Percentiles rank a stretch among this genome's conserved stretches.
Evolutionary conservation across 2,329 filamentous ascomycete genomes (phyloP).

Genomic region (Diaporthe eres): DNA sequence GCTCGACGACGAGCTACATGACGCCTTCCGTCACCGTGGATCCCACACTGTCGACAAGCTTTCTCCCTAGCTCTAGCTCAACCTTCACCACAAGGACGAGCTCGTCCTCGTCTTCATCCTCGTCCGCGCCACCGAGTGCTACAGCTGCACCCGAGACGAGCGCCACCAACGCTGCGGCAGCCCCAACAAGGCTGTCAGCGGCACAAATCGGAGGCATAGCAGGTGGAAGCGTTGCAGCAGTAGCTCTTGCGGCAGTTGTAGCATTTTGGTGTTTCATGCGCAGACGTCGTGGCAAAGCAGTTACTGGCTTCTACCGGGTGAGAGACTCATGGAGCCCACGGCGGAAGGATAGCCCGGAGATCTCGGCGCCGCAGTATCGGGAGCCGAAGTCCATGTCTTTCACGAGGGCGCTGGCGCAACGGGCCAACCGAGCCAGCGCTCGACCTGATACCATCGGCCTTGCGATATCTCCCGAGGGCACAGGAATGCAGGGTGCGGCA

Average conservation of each 20-base stretch:
- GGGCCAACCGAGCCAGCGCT: slow-evolving; percentile 46
- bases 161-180: neutral
- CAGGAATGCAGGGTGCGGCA: slow-evolving; percentile 14
- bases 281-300: slow-evolving; percentile 4
- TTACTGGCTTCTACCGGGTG: slow-evolving; percentile 52
- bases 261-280: slow-evolving; percentile 33
- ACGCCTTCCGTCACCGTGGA: slow-evolving; percentile 32
- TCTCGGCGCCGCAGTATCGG: slow-evolving; percentile 57
- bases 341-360: slow-evolving; percentile 53
- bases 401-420: slow-evolving; percentile 44
- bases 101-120: slow-evolving; percentile 34
- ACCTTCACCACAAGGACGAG: slow-evolving; percentile 85
- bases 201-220: slow-evolving; percentile 71
- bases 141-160: slow-evolving; percentile 27
- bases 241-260: slow-evolving; percentile 62
- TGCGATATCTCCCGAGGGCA: slow-evolving; percentile 57
- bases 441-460: slow-evolving; percentile 59
- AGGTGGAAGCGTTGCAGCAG: slow-evolving; percentile 65
- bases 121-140: neutral
- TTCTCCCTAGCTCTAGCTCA: slow-evolving; percentile 11
- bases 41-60: slow-evolving; percentile 34
- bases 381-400: slow-evolving; percentile 46
- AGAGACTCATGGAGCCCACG: slow-evolving; percentile 54
- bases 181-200: slow-evolving; percentile 48
- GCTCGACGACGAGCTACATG: slow-evolving; percentile 38